A percentile compares a stretch with the other conserved stretches of the same genome.
These are phyloP conservation scores for Amaranthus tricolor DNA, from an alignment of 179 eudicot genomes.

Conservation along the genomic window DNA sequence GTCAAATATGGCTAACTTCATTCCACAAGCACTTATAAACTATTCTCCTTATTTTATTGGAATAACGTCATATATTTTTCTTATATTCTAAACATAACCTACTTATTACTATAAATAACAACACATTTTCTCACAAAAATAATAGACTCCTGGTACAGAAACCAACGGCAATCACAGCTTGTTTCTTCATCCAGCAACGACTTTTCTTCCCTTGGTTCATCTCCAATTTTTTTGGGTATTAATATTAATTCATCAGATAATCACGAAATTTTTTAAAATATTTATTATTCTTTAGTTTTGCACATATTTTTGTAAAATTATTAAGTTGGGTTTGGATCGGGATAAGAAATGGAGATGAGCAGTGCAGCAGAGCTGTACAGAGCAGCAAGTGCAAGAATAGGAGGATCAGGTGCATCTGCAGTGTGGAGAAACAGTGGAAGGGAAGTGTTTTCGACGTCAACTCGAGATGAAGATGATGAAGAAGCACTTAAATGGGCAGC, in stretches of 20 bases:
- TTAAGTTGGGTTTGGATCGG: not conserved
- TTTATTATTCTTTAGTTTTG: too few species aligned
- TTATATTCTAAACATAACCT: too few species aligned
- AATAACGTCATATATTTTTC: too few species aligned
- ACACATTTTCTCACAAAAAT: too few species aligned
- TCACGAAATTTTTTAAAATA: not conserved
- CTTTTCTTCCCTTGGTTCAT: not conserved
- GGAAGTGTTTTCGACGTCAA: slow-evolving; percentile 59
- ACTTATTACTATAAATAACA: too few species aligned
- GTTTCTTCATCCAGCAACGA: not conserved
- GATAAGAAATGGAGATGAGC: slow-evolving; percentile 42
- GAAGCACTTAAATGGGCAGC: slow-evolving; percentile 93
- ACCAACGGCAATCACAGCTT: too few species aligned
- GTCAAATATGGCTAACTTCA: too few species aligned
- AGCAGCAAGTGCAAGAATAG: slow-evolving; percentile 41
- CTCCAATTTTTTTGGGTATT: slow-evolving; percentile 12
- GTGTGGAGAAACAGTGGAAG: slow-evolving; percentile 61
- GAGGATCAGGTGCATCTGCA: slow-evolving; percentile 32
- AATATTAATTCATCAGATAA: not conserved
- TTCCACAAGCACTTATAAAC: too few species aligned
- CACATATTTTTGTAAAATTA: too few species aligned
- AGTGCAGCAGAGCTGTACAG: slow-evolving; percentile 46
- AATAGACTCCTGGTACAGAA: too few species aligned
- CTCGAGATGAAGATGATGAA: slow-evolving; percentile 66
- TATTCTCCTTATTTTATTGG: too few species aligned